phyloP scores from a whole-genome alignment of 2,329 filamentous ascomycete genomes.

The Ploettnerulaceae sp. region DNA sequence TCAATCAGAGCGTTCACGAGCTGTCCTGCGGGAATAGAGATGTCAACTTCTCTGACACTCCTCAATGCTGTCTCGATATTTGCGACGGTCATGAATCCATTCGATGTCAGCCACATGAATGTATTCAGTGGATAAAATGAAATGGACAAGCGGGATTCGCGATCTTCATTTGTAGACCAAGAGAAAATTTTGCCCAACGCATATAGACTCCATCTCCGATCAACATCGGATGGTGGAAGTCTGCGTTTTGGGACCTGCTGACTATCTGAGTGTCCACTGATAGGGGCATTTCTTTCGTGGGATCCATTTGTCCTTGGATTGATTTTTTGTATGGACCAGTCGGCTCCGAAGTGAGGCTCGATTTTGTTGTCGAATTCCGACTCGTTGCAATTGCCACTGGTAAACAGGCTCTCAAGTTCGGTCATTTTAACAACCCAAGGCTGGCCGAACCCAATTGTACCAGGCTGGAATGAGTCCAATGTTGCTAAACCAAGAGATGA shows the following conservation, averaged over 20 bases:
- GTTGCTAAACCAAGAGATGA: constrained; percentile 14
- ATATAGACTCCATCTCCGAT: constrained; percentile 60
- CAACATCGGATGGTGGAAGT: constrained; percentile 48
- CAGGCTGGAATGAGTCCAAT: constrained; percentile 27
- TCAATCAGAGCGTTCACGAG: constrained; percentile 58
- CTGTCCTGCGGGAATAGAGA: constrained; percentile 50
- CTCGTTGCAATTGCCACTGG: constrained; percentile 32
- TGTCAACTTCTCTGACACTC: constrained; percentile 36
- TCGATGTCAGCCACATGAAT: constrained; percentile 54
- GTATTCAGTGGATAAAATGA: constrained; percentile 45
- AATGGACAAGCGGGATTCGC: constrained; percentile 33
- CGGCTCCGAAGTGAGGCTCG: constrained; percentile 35
- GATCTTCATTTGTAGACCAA: constrained; percentile 18
- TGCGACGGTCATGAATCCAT: constrained; percentile 54
- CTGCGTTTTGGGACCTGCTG: constrained; percentile 34
- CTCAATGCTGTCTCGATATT: constrained; percentile 56
- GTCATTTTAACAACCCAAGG: constrained; percentile 18
- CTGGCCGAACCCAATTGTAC: constrained; percentile 20
- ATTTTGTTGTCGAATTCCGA: constrained; percentile 40
- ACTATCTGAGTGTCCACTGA: constrained; percentile 8
- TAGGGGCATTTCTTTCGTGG: constrained; percentile 6
- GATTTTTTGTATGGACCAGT: constrained; percentile 3
- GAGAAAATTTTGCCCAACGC: constrained; percentile 45
- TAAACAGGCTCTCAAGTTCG: constrained; percentile 35
- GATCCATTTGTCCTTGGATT: constrained; percentile 1